Evolutionary conservation across 2,329 filamentous ascomycete species (phyloP).

Genomic region (Neoarthrinium moseri): DNA sequence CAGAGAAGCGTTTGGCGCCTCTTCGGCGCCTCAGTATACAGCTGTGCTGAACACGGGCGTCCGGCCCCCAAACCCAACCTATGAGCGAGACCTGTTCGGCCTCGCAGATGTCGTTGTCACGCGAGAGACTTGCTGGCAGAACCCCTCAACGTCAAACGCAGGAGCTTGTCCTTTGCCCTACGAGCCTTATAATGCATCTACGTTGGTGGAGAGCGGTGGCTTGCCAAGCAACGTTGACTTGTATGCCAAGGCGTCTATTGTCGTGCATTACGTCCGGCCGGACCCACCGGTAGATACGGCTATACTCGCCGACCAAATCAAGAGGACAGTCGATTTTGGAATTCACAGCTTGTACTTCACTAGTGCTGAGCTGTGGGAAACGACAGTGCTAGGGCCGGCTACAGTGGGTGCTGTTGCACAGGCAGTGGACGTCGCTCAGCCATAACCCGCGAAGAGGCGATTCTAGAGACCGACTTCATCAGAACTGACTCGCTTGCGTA

Average conservation of each 20-base stretch:
- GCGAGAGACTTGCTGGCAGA: conserved; percentile 17
- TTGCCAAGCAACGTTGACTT: conserved; percentile 13
- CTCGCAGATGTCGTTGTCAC: conserved; percentile 15
- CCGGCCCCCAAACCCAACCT: conserved; percentile 23
- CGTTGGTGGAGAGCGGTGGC: conserved; percentile 8
- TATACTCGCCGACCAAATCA: conserved; percentile 14
- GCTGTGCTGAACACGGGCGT: conserved; percentile 14
- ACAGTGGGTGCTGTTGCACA: background rate
- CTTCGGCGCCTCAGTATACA: background rate
- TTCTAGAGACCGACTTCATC: too few species aligned
- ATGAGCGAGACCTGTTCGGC: conserved; percentile 34
- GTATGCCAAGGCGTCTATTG: conserved; percentile 11
- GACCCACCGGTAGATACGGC: conserved; percentile 9
- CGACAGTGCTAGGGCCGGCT: background rate
- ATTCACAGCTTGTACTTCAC: conserved; percentile 18
- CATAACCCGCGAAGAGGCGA: too few species aligned
- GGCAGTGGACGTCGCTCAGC: background rate
- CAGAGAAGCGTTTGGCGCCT: background rate
- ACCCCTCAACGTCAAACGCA: conserved; percentile 6
- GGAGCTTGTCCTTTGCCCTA: conserved; percentile 13
- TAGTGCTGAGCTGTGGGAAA: conserved; percentile 10
- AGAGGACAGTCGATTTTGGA: conserved; percentile 9
- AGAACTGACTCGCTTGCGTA: too few species aligned
- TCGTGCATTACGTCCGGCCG: conserved; percentile 16
- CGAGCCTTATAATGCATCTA: conserved; percentile 8